Evolutionary conservation across 768 basidiomycete genomes (phyloP), one percentile per base, ranked within the genome.

Genomic region (Tremella yokohamensis): DNA sequence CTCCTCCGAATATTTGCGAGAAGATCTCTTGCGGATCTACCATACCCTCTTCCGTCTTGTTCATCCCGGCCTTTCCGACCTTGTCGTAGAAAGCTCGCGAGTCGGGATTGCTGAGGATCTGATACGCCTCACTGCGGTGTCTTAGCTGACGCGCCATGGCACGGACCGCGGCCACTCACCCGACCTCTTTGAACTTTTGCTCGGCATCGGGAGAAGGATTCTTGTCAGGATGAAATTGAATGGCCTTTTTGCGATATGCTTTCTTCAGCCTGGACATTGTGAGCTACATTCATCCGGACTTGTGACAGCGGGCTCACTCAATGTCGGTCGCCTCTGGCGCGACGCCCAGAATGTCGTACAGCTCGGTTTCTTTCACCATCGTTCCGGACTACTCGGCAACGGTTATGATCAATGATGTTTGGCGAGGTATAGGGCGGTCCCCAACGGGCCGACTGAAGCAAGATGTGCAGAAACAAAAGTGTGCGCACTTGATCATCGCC

Each of bases 161-260:
- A 38, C 20, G 4, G 6, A 40, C 3, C n/a, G 25, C 20, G 7
- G 8, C 24, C 11, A 62, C 76, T 57, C 65, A 86, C 89, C 90
- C 91, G 71, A 99, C 89, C 47, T 96, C 89, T 78, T 97, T 94
- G 81, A 99, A 99, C 80, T 86, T 92, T 75, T 89, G 87, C 74
- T 92, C 91, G 1, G 94, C 96, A 69, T 90, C 90, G n/a, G 85
- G 82, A 3, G 89, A 87, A 7, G 84, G 82, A 70, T 97, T 97
- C 82, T 94, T 96, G 79, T 96, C 93, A 3, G 92, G 93, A 74
- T 96, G 92, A 74, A 88, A 91, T 82, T 88, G 88, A 83, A 97
- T 93, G 19, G 94, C 92, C 68, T 88, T 86, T 76, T 87, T 94
- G 64, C 94, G 81, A 77, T 97, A 97, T 1, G 89, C 93, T 78